Conservation (phyloP, 345 rosid genomes). For the Excoecaria agallocha region DNA sequence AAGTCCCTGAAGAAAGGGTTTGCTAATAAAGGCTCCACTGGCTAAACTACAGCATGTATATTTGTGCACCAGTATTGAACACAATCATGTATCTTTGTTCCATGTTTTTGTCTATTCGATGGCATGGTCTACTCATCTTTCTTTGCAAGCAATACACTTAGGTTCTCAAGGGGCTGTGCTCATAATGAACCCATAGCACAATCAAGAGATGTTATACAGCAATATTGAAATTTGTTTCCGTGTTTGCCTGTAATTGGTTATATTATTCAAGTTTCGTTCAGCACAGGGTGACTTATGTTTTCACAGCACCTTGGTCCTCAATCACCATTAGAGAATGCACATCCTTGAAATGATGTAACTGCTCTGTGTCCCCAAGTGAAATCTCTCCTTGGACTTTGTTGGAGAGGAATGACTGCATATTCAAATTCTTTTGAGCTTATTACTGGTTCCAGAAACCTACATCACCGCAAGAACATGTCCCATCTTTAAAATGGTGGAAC, state of each 20-base stretch:
- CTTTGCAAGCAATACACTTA: not conserved
- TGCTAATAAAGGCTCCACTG: not conserved
- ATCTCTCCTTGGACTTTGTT: not conserved
- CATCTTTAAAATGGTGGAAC: constrained; percentile 37
- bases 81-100: not conserved
- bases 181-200: not conserved
- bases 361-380: not conserved
- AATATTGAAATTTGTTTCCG: not conserved
- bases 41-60: not conserved
- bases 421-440: constrained; percentile 12
- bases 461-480: constrained; percentile 29
- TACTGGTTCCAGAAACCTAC: constrained; percentile 37
- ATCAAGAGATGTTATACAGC: not conserved
- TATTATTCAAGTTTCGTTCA: not conserved
- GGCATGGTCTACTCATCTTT: not conserved
- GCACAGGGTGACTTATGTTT: not conserved
- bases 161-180: constrained; percentile 1
- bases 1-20: not conserved
- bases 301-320: no score
- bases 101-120: not conserved
- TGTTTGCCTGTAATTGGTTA: not conserved
- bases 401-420: not conserved
- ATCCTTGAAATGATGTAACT: not conserved
- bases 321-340: not conserved
- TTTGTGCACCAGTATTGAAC: not conserved